Base-by-base conservation (phyloP, 768 basidiomycete genomes). In the Dacryopinax primogenitus region DNA sequence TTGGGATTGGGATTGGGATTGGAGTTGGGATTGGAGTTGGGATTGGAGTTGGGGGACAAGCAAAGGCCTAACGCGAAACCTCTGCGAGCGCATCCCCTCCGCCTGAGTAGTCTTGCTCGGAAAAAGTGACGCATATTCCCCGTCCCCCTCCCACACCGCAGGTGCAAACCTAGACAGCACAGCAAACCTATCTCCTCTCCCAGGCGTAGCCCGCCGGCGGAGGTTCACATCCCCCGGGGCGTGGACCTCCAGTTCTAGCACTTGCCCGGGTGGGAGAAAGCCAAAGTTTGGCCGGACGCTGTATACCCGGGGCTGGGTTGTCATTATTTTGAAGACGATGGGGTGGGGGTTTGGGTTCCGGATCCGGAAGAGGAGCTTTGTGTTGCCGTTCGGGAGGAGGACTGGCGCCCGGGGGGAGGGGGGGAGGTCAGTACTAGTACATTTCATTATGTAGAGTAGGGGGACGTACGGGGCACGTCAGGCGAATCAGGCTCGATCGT, bases 21-120 rank as follows among this genome's bases (percentile, higher is more conserved):
- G n/a, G n/a, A n/a, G n/a, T n/a, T n/a, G n/a, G n/a, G 33, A 44
- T 65, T 63, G 3, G 62, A 61, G 33, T 62, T 58, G 65, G 67
- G 64, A 28, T 64, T 15, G 1, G 47, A 51, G 30, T 26, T 26
- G 61, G 32, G 41, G 26, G 51, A 32, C 11, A 51, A 61, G 1
- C 7, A 2, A 26, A 41, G 65, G 1, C 39, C 41, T 0, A 65
- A 64, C 28, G 39, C 64, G 16, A 45, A 7, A 4, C 33, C 9
- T 0, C 37, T 21, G 18, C 11, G n/a, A 0, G 33, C 37, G 30
- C 7, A 44, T 18, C 18, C 41, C 41, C 41, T 6, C 7, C 18
- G 41, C 41, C 18, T 4, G 16, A 18, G 41, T 44, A 18, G 41
- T 44, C 41, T 44, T 44, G 41, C 41, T 44, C 41, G 41, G 41